Evolutionary conservation across 179 eudicot genomes (phyloP), one percentile per base, ranked within the genome.

Genomic region (Silene coronaria): DNA sequence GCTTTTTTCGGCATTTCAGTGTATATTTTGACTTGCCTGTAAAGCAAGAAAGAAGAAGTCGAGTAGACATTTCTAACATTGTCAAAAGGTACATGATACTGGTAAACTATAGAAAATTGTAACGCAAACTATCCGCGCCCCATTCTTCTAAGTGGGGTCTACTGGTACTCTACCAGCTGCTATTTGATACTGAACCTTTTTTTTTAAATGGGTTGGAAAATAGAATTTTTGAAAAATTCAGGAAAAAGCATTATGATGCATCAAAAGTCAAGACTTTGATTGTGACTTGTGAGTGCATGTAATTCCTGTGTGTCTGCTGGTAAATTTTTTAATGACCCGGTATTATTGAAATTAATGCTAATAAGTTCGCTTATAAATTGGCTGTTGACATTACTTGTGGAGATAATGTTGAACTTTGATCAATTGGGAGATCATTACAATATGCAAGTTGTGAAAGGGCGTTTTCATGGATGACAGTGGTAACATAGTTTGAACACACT

Each of bases 1-100:
- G 51, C 30, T 59, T 26, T 76, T 27, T 61, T 26, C 7, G 19
- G 68, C 71, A 24, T 70, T 67, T n/a, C 30, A 27, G 66, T 28
- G 23, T 36, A 38, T 67, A 11, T 38, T 42, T 6, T 67, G 53
- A 38, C 53, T 19, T 38, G 71, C 17, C 28, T 67, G 42, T 21
- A 67, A 34, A 67, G 57, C 57, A 67, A 21, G 30, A 42, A 67
- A 38, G 53, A 67, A 38, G n/a, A 19, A 53, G 38, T 12, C 55
- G 30, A 70, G 13, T 42, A 10, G 10, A 42, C 13, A 42, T 42
- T 38, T 23, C 0, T 63, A 14, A 70, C 67, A 27, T 80, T n/a
- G n/a, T n/a, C n/a, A n/a, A n/a, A 61, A 23, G 21, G 12, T 38
- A 38, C 45, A 38, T 32, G 71, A 46, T 75, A 64, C 22, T 16